These are phyloP conservation scores for Aleurites moluccanus DNA, from an alignment of 441 rosid species.

Conservation along the genomic window DNA sequence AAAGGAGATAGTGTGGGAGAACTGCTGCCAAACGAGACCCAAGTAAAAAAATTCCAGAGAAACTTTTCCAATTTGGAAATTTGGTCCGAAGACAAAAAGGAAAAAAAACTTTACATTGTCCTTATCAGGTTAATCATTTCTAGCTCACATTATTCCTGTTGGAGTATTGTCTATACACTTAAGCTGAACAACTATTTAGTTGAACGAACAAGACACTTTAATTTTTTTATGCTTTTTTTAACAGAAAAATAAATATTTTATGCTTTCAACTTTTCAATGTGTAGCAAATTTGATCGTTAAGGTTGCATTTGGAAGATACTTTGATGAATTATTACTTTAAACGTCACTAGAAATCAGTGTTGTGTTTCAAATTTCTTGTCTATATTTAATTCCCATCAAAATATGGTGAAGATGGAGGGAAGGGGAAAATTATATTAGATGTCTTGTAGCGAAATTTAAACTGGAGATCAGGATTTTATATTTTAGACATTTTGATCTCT, in stretches of 20 bases:
- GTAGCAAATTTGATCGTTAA: background rate
- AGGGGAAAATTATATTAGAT: background rate
- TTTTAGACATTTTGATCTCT: background rate
- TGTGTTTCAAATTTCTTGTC: background rate
- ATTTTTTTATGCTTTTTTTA: no score
- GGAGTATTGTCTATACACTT: constrained; percentile 2
- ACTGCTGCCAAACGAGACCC: constrained; percentile 58
- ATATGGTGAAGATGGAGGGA: constrained; percentile 2
- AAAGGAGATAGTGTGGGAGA: constrained; percentile 77
- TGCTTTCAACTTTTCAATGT: background rate
- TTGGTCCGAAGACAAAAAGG: constrained; percentile 96
- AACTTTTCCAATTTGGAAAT: constrained; percentile 71
- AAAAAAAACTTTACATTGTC: constrained; percentile 82
- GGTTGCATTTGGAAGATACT: background rate
- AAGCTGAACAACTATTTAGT: background rate
- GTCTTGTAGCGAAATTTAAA: background rate
- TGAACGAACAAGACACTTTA: background rate
- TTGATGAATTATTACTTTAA: background rate
- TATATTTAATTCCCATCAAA: background rate
- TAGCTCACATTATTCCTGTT: background rate
- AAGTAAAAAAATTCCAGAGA: constrained; percentile 55
- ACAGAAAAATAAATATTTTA: background rate
- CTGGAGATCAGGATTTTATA: background rate
- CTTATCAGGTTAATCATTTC: constrained; percentile 63
- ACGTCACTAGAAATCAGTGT: background rate